Percentiles rank a stretch among this genome's conserved stretches.
Evolutionary conservation across 2,329 filamentous ascomycete genomes (phyloP).

Genomic region (Endoconidiophora polonica): DNA sequence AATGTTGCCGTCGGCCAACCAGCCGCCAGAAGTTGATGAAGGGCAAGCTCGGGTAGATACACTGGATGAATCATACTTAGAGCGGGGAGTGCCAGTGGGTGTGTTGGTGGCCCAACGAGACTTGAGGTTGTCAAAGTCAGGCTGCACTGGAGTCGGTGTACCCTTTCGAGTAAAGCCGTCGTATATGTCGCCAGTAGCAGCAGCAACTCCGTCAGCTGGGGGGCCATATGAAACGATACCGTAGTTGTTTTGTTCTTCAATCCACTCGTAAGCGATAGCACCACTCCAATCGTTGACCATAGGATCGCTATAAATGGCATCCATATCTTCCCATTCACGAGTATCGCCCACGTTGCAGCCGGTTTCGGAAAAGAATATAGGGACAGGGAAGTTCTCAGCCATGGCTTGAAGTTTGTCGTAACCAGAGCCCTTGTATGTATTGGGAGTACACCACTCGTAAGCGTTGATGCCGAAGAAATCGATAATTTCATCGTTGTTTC

Average conservation of each 20-base stretch:
- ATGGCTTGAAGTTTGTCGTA: conserved; percentile 53
- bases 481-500: conserved; percentile 48
- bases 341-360: conserved; percentile 54
- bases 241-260: conserved; percentile 68
- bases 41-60: conserved; percentile 55
- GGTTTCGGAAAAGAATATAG: conserved; percentile 80
- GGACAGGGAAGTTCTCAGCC: conserved; percentile 57
- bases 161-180: conserved; percentile 57
- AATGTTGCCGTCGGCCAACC: conserved; percentile 56
- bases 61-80: conserved; percentile 45
- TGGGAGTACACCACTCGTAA: conserved; percentile 60
- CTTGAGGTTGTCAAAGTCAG: conserved; percentile 67
- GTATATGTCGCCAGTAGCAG: conserved; percentile 31
- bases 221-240: conserved; percentile 63
- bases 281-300: conserved; percentile 61
- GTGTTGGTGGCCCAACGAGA: conserved; percentile 56
- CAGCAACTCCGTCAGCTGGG: conserved; percentile 31
- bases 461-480: conserved; percentile 81
- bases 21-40: conserved; percentile 47
- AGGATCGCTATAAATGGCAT: conserved; percentile 54
- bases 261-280: conserved; percentile 80
- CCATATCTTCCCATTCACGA: conserved; percentile 53
- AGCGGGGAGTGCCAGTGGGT: conserved; percentile 50
- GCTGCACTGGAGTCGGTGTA: conserved; percentile 53
- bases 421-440: conserved; percentile 44